A percentile compares a stretch with the other conserved stretches of the same genome.
phyloP scores from a whole-genome alignment of 768 basidiomycete genomes.

The Mycena galopus region DNA sequence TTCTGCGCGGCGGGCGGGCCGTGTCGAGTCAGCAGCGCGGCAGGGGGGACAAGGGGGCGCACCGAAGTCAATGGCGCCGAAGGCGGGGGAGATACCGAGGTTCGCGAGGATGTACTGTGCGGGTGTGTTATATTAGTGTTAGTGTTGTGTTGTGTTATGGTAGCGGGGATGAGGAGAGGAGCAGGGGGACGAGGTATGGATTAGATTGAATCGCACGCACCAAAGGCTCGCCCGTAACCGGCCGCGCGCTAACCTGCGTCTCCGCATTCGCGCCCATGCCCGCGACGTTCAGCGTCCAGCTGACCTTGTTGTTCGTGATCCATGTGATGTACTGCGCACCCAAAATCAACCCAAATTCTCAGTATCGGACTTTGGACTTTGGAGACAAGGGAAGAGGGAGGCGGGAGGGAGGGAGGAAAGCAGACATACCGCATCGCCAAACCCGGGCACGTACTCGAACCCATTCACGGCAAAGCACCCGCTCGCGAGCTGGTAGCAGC shows the following conservation, averaged over 20 bases:
- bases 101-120: slow-evolving; percentile 77
- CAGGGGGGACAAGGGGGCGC: no score
- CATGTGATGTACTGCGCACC: slow-evolving; percentile 64
- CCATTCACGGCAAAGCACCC: slow-evolving; percentile 64
- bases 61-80: slow-evolving; percentile 78
- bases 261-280: slow-evolving; percentile 64
- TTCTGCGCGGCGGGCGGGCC: no score
- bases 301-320: slow-evolving; percentile 66
- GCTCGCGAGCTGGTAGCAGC: slow-evolving; percentile 57
- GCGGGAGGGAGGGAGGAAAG: slow-evolving; percentile 42
- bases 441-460: slow-evolving; percentile 65
- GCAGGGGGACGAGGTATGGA: not conserved
- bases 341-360: no score
- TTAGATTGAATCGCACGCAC: slow-evolving; percentile 48
- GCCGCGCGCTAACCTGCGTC: slow-evolving; percentile 67
- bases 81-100: slow-evolving; percentile 76
- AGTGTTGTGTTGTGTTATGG: no score
- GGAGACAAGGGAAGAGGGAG: slow-evolving; percentile 7
- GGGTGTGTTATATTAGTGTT: no score
- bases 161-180: not conserved
- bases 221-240: slow-evolving; percentile 82
- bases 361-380: no score
- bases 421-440: slow-evolving; percentile 53
- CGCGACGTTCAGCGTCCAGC: slow-evolving; percentile 68
- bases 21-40: no score